Evolutionary conservation across 257 asterid species (phyloP).

Genomic region (Cynanchum wilfordii): DNA sequence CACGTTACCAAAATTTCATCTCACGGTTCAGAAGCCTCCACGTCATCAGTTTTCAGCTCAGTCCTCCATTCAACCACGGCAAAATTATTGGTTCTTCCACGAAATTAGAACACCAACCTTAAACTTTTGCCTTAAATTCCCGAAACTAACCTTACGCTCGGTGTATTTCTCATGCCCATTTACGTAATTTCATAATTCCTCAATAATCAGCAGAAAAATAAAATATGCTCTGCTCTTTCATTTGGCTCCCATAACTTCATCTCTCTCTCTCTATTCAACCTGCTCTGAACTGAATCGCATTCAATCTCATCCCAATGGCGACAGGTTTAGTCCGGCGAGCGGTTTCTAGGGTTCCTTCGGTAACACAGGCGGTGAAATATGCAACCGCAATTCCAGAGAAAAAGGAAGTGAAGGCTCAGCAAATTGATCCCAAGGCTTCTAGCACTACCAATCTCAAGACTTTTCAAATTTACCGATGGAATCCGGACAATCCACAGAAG

Average conservation of each 20-base stretch:
- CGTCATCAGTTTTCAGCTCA: background rate
- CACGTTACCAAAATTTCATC: conserved; percentile 12
- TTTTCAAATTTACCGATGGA: conserved; percentile 98
- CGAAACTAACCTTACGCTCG: conserved; percentile 2
- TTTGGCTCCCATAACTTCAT: background rate
- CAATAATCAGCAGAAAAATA: background rate
- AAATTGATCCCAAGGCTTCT: conserved; percentile 35
- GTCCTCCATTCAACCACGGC: conserved; percentile 6
- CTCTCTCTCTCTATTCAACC: background rate
- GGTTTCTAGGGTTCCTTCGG: conserved; percentile 41
- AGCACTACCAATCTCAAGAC: conserved; percentile 40
- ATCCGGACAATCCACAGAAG: conserved; percentile 63
- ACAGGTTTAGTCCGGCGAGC: conserved; percentile 77
- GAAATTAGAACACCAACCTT: conserved; percentile 7
- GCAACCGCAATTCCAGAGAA: conserved; percentile 39
- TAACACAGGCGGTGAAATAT: conserved; percentile 45
- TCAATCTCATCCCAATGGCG: conserved; percentile 47
- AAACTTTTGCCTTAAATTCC: background rate
- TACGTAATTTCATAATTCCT: conserved; percentile 5
- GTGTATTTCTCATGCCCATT: background rate
- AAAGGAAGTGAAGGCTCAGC: conserved; percentile 55
- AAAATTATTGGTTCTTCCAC: background rate
- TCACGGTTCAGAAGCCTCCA: conserved; percentile 17
- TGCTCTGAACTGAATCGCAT: background rate
- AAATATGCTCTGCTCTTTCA: background rate